Base-by-base conservation (phyloP, 495 filamentous ascomycete species). In the Hypoxylon subgilvum region DNA sequence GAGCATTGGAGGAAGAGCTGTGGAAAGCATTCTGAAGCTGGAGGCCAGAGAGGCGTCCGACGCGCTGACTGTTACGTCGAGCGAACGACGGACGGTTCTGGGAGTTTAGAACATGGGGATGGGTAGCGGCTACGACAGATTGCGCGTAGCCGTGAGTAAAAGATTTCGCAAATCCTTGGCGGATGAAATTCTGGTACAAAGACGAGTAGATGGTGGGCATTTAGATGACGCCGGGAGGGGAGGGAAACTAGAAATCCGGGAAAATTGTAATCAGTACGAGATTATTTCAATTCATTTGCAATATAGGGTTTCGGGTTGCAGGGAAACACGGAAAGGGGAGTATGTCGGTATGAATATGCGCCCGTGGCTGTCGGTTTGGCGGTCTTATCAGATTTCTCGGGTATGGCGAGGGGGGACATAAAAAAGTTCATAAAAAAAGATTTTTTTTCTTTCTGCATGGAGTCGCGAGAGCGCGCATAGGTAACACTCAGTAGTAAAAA, bases 71-170 rank as follows among this genome's bases (percentile, higher is more conserved):
- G 51, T 73, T 69, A 67, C 77, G 76, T 42, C 75, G 73, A 51
- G 71, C 72, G 61, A 84, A 85, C 63, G 80, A 77, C 61, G 78
- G 78, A 59, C 82, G 76, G 63, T 81, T 80, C 54, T 79, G 87
- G 5, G 86, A 78, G 39, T 91, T 91, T 70, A 91, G 84, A 79
- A 91, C 89, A 72, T 89, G 86, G 39, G 78, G 77, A 68, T 97
- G 92, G 41, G 91, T 90, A 50, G 90, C 92, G 60, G 94, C 94
- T 74, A 97, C 93, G 76, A 98, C 86, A 61, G 93, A 95, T 72
- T 97, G 93, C 72, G 91, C 90, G 82, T 96, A 97, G 76, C 92
- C 93, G 83, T 96, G 91, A 71, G 91, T 92, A 73, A 97, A 87
- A 73, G 91, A 88, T 82, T 97, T 97, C 63, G 89, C 84, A 70